Evolutionary conservation across 2,329 filamentous ascomycete genomes (phyloP), one percentile per base, ranked within the genome.

Genomic region (Claviceps capensis): DNA sequence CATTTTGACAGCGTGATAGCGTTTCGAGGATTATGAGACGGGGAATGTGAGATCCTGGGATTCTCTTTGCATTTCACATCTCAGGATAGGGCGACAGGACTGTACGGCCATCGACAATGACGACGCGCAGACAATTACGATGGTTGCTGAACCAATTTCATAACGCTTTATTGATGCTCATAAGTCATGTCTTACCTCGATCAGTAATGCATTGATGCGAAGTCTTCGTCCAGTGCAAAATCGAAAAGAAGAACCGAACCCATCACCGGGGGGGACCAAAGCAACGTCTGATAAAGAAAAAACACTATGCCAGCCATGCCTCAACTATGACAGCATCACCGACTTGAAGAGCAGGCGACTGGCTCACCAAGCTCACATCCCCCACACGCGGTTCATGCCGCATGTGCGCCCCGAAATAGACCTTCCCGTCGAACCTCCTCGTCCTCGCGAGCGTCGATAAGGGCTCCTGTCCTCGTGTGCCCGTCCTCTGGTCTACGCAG

Each of bases 361-460:
- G 60, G 3, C 48, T 54, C n/a, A 60, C 55, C 47, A 54, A 58
- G 19, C 54, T 58, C 0, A 45, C 41, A 7, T 36, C 40, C 11
- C 53, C 36, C 3, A 11, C 13, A 1, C 45, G 48, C 4, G 56
- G 43, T n/a, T 69, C 62, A 56, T 79, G 75, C 30, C 74, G 74
- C 78, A 83, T 82, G 57, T 98, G 91, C 54, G 85, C 81, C 4
- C 93, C 93, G 71, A 98, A 98, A 59, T 85, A 85, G 2, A 96
- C 85, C 67, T 89, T 89, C 1, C 89, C 88, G 49, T 86, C 82
- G 56, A 88, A 82, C 52, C 87, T 79, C 58, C 93, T 79, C 11
- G 88, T 95, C 72, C 94, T 95, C 1, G 86, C 84, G 53, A 98
- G 70, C 1, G 89, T 96, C 3, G 86, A 79, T 62, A 93, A 95